Evolutionary conservation across 345 rosid genomes (phyloP).

Genomic region (Reutealis trisperma): DNA sequence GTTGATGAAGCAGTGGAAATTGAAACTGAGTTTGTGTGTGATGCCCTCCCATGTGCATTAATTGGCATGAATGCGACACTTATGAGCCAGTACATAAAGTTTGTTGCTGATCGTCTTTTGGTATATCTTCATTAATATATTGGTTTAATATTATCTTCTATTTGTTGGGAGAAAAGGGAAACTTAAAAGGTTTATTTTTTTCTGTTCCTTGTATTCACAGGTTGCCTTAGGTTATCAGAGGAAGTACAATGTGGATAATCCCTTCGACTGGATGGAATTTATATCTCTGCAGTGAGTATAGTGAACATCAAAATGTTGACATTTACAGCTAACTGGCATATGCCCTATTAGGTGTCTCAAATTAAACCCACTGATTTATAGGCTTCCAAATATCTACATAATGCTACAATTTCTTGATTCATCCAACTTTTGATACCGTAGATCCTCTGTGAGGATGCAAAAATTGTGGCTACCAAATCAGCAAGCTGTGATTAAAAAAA

Average conservation of each 20-base stretch:
- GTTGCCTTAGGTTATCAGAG: constrained; percentile 64
- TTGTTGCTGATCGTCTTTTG: constrained; percentile 89
- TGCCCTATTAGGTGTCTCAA: not conserved
- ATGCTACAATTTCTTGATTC: too few species aligned
- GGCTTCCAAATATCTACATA: not conserved
- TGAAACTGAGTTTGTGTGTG: constrained; percentile 84
- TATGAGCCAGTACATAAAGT: constrained; percentile 91
- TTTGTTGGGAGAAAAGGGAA: not conserved
- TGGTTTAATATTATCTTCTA: not conserved
- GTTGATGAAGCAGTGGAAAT: constrained; percentile 83
- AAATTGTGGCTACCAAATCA: too few species aligned
- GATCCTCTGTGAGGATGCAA: too few species aligned
- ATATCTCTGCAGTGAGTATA: constrained; percentile 83
- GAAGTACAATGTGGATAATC: constrained; percentile 73
- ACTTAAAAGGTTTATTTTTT: not conserved
- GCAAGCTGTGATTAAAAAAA: not conserved
- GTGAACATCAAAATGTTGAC: too few species aligned
- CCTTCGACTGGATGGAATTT: constrained; percentile 97
- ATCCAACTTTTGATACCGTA: too few species aligned
- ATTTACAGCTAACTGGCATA: not conserved
- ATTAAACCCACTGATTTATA: not conserved
- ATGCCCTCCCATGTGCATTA: constrained; percentile 86
- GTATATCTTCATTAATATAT: constrained; percentile 35
- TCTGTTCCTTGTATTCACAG: constrained; percentile 33
- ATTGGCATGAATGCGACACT: constrained; percentile 85